phyloP scores from a whole-genome alignment of 2,329 filamentous ascomycete genomes.

The Hymenoscyphus repandus region DNA sequence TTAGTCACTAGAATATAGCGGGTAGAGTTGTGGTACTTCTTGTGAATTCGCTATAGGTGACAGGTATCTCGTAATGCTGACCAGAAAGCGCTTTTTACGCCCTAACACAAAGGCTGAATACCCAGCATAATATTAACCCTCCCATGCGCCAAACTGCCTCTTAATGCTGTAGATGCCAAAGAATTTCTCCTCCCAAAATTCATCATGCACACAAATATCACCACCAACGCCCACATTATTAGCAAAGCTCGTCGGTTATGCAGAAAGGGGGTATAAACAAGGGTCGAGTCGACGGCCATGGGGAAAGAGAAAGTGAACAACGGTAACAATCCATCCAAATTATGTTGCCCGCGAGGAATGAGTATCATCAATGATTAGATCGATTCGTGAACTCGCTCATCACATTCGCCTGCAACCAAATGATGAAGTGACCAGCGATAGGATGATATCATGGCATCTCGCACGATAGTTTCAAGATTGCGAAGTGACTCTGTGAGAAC shows the following conservation, averaged over 20 bases:
- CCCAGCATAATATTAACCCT: too few relatives aligned
- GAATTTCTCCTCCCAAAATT: neutral
- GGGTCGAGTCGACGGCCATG: constrained; percentile 3
- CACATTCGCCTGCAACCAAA: constrained; percentile 13
- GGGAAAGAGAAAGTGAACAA: constrained; percentile 6
- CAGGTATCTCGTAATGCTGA: too few relatives aligned
- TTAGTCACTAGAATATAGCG: too few relatives aligned
- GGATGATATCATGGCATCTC: constrained; percentile 10
- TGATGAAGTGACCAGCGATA: constrained; percentile 12
- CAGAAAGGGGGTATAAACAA: constrained; percentile 17
- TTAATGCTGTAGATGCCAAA: too few relatives aligned
- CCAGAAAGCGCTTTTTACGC: too few relatives aligned
- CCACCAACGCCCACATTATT: constrained; percentile 4
- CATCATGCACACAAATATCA: neutral
- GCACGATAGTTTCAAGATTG: constrained; percentile 7
- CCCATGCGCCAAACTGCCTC: too few relatives aligned
- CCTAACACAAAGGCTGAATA: too few relatives aligned
- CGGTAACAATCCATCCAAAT: constrained; percentile 4
- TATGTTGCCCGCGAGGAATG: constrained; percentile 7
- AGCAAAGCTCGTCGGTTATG: constrained; percentile 3
- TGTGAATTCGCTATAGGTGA: too few relatives aligned
- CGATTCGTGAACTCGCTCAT: constrained; percentile 9
- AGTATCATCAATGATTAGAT: constrained; percentile 7
- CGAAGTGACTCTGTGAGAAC: constrained; percentile 14
- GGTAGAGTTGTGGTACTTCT: too few relatives aligned